phyloP scores from a whole-genome alignment of 2,329 filamentous ascomycete species.

The Boeremia exigua region DNA sequence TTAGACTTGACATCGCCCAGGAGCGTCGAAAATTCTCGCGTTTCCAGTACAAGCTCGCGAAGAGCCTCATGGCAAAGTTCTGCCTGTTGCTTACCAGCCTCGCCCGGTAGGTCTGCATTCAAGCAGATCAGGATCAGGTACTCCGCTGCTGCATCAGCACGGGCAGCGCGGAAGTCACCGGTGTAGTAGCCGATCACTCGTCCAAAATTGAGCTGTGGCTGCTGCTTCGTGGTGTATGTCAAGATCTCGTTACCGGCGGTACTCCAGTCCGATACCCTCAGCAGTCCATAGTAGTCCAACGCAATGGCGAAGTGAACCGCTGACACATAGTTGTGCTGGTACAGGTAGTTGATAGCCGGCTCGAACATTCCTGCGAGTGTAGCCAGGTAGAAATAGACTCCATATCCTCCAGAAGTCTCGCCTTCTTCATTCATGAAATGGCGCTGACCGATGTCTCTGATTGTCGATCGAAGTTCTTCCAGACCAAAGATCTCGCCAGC shows the following conservation, averaged over 20 bases:
- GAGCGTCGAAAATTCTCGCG: constrained; percentile 90
- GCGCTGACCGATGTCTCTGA: constrained; percentile 86
- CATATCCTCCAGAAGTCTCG: constrained; percentile 81
- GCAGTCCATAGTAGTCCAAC: constrained; percentile 68
- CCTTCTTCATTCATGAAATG: constrained; percentile 83
- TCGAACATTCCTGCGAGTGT: constrained; percentile 92
- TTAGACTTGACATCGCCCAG: constrained; percentile 90
- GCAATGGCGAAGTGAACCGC: constrained; percentile 94
- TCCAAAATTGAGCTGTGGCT: constrained; percentile 90
- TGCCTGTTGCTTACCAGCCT: constrained; percentile 76
- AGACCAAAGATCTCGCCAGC: constrained; percentile 68
- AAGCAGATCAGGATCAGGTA: constrained; percentile 92
- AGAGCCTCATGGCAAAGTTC: constrained; percentile 89
- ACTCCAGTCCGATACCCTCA: constrained; percentile 84
- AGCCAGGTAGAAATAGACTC: constrained; percentile 92
- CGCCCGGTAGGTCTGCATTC: constrained; percentile 79
- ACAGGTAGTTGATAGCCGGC: constrained; percentile 88
- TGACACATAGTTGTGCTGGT: constrained; percentile 88
- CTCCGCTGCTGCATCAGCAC: constrained; percentile 88
- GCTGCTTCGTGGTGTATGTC: constrained; percentile 69
- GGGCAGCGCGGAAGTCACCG: constrained; percentile 88
- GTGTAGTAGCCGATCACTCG: constrained; percentile 95
- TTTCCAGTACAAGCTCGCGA: constrained; percentile 94
- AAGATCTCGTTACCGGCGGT: constrained; percentile 69
- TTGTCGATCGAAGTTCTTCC: constrained; percentile 75